Conservation (phyloP, 176 grass and related monocot genomes). For the Typha latifolia region DNA sequence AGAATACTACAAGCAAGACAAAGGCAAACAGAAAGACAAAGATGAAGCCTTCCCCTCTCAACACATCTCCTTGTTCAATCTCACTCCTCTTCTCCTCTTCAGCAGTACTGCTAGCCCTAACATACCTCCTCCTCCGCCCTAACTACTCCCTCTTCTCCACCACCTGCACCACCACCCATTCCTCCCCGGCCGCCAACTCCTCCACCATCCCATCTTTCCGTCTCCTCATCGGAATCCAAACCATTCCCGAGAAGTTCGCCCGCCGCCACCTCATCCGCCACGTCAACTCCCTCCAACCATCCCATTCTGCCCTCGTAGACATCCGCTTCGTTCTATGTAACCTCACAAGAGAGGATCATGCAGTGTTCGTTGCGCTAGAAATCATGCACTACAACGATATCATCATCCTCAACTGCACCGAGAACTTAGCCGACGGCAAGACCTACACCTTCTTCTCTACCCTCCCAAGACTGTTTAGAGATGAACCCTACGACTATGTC, state of each 20-base stretch:
- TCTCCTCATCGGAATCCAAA: conserved; percentile 49
- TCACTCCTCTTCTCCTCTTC: conserved; percentile 2
- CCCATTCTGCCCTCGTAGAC: conserved; percentile 30
- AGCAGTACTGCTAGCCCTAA: conserved; percentile 14
- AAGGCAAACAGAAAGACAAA: no score
- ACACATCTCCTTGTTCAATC: no score
- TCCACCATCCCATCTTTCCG: neutral
- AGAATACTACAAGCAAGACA: no score
- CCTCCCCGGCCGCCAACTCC: neutral
- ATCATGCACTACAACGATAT: no score
- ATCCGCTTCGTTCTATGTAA: conserved; percentile 50
- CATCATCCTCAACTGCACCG: no score
- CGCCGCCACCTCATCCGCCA: conserved; percentile 49
- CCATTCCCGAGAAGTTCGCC: conserved; percentile 37
- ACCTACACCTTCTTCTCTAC: conserved; percentile 61
- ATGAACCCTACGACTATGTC: conserved; percentile 56
- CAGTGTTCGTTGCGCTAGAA: conserved; percentile 39
- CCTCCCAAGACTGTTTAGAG: conserved; percentile 25
- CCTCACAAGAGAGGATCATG: conserved; percentile 20
- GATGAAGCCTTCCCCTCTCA: no score
- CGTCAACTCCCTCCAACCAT: conserved; percentile 47
- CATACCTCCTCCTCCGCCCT: conserved; percentile 9
- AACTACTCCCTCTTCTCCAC: conserved; percentile 4
- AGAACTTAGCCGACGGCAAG: conserved; percentile 30
- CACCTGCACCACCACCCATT: neutral